These are phyloP conservation scores for Bipolaris oryzae DNA, from an alignment of 2,329 filamentous ascomycete genomes.

Conservation along the genomic window DNA sequence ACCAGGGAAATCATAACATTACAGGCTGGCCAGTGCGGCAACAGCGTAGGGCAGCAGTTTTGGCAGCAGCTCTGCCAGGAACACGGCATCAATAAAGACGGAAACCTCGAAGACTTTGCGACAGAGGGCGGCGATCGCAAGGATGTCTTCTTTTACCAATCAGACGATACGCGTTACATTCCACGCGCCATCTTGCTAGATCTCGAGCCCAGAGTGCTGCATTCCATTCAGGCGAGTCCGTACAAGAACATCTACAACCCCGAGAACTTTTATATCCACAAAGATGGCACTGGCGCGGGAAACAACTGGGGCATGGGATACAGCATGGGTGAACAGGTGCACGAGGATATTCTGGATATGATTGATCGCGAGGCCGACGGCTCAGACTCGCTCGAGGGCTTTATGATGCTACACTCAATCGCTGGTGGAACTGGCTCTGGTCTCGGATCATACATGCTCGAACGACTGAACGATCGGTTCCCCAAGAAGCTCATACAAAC, in stretches of 20 bases:
- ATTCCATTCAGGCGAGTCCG: conserved; percentile 87
- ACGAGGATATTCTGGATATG: conserved; percentile 99
- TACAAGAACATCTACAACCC: conserved; percentile 99
- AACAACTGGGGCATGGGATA: conserved; percentile 99
- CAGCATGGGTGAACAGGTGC: conserved; percentile 85
- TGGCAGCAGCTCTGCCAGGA: conserved; percentile 99
- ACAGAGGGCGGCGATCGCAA: conserved; percentile 97
- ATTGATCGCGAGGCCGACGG: conserved; percentile 98
- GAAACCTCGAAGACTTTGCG: conserved; percentile 96
- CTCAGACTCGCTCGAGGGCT: conserved; percentile 95
- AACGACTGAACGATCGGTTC: conserved; percentile 94
- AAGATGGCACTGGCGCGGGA: conserved; percentile 89
- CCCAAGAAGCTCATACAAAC: conserved; percentile 99
- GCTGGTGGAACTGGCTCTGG: conserved; percentile 96
- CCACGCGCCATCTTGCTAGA: conserved; percentile 94
- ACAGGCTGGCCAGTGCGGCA: conserved; percentile 98
- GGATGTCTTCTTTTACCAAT: conserved; percentile 99
- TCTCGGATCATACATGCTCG: conserved; percentile 91
- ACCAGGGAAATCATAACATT: conserved; percentile 97
- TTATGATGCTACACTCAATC: conserved; percentile 98
- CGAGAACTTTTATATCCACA: conserved; percentile 97
- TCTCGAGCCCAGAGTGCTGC: conserved; percentile 89
- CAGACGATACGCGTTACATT: conserved; percentile 98
- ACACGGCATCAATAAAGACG: conserved; percentile 96
- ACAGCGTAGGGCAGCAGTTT: conserved; percentile 97